phyloP scores from a whole-genome alignment of 768 basidiomycete species.

The Lentinula raphanica region DNA sequence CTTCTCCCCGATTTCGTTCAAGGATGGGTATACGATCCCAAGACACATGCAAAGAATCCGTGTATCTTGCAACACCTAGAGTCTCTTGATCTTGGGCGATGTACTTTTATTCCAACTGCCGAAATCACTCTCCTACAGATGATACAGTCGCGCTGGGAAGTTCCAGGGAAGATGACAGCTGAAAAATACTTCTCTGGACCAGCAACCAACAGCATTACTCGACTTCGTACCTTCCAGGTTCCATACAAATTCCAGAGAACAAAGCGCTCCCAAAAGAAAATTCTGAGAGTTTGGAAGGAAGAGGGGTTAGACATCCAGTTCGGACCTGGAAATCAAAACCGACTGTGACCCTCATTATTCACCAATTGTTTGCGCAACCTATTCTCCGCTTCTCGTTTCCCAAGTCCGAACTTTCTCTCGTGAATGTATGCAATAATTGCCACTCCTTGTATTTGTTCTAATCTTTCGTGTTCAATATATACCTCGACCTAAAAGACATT shows the following conservation, averaged over 20 bases:
- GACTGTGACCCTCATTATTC: not conserved
- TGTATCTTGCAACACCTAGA: not conserved
- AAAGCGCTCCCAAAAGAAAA: not conserved
- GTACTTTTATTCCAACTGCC: not conserved
- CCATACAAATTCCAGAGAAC: not conserved
- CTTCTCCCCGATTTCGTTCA: not conserved
- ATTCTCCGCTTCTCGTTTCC: not conserved
- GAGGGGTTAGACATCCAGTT: not conserved
- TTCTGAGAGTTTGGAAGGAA: not conserved
- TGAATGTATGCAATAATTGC: too few relatives aligned
- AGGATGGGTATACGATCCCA: not conserved
- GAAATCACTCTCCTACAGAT: not conserved
- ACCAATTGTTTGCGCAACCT: too few relatives aligned
- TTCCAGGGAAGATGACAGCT: not conserved
- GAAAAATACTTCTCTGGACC: not conserved
- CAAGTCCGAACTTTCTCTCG: not conserved
- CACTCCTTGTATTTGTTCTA: too few relatives aligned
- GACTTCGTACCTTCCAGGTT: not conserved
- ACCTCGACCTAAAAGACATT: not conserved
- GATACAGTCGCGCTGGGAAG: not conserved
- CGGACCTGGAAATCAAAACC: not conserved
- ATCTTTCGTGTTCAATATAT: not conserved
- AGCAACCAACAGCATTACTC: not conserved
- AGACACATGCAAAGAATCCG: not conserved
- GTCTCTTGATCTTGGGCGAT: not conserved